Base-by-base conservation (phyloP, 2,329 filamentous ascomycete species). In the Orbilia oligospora region DNA sequence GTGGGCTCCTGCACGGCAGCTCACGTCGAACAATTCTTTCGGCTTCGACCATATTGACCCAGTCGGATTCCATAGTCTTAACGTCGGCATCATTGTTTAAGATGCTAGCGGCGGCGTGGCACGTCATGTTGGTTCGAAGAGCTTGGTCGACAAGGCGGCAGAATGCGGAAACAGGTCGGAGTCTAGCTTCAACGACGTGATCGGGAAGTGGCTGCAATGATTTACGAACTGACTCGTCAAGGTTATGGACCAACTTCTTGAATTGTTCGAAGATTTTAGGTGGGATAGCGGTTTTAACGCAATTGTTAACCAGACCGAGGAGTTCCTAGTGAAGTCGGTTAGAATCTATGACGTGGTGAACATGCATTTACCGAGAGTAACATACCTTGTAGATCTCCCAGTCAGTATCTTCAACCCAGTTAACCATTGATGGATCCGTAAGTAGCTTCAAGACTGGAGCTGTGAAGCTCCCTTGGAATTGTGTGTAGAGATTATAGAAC, bases 361-460 rank as follows among this genome's bases (percentile, higher is more conserved):
- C 75, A 66, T 12, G n/a, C 51, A 27, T 12, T 53, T 24, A 16
- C 22, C 3, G 67, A 51, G 49, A 30, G 44, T 14, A 8, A 41
- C 46, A 70, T 67, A 82, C 81, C 77, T 98, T 94, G 83, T 99
- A 99, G 86, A 97, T 92, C 38, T 95, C 88, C 85, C 96, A 97
- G 84, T 99, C 96, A 83, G 93, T 97, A 84, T 97, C 92, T 83
- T 96, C 93, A 79, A 99, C 97, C 96, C 96, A 99, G 0, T 92
- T 89, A 1, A 94, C 93, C 70, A 98, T 87, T 70, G 90, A 91
- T 1, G 92, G 90, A 82, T 97, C 90, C 14, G 91, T 90, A 82
- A 99, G 92, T 1, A 99, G 86, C 84, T 97, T 97, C 84, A 97
- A 94, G 2, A 98, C 95, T 5, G 96, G 96, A 84, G 97, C 97